A percentile compares a stretch with the other conserved stretches of the same genome.
phyloP scores from a whole-genome alignment of 257 asterid species.

The Fraxinus pennsylvanica region DNA sequence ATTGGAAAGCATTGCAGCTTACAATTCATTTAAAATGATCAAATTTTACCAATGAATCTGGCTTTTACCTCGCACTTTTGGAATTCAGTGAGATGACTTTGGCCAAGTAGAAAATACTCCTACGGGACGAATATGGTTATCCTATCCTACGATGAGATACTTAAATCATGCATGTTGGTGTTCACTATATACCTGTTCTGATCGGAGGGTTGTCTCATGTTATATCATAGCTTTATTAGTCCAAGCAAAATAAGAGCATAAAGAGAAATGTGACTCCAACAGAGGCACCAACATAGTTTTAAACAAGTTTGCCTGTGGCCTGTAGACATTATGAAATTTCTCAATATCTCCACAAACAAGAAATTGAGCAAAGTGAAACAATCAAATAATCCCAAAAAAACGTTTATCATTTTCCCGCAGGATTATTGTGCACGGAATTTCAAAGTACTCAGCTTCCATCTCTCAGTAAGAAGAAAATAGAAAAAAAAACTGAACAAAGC shows the following conservation, averaged over 20 bases:
- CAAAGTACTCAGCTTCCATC: slow-evolving; percentile 22
- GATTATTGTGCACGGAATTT: slow-evolving; percentile 46
- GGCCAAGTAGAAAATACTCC: not conserved
- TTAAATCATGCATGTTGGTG: not conserved
- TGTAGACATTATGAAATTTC: slow-evolving; percentile 13
- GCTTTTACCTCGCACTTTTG: slow-evolving; percentile 53
- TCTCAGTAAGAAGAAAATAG: not conserved
- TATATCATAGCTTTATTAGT: not conserved
- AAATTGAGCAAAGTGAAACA: slow-evolving; percentile 25
- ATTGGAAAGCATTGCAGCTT: slow-evolving; percentile 43
- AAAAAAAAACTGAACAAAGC: slow-evolving; percentile 32
- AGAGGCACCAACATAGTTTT: not conserved
- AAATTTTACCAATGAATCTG: slow-evolving; percentile 62
- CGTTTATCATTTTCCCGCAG: slow-evolving; percentile 21
- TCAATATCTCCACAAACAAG: slow-evolving; percentile 18
- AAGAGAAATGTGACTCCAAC: not conserved
- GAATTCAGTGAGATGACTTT: slow-evolving; percentile 21
- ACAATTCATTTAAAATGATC: slow-evolving; percentile 50
- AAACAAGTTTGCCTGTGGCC: not conserved
- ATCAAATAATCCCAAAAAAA: slow-evolving; percentile 19
- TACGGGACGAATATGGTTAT: not conserved
- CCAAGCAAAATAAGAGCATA: not conserved
- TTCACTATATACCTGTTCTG: too few species aligned
- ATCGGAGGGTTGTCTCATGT: not conserved
- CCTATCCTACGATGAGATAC: not conserved